Conservation (phyloP, 83 land plant genomes). For the Thuja plicata region DNA sequence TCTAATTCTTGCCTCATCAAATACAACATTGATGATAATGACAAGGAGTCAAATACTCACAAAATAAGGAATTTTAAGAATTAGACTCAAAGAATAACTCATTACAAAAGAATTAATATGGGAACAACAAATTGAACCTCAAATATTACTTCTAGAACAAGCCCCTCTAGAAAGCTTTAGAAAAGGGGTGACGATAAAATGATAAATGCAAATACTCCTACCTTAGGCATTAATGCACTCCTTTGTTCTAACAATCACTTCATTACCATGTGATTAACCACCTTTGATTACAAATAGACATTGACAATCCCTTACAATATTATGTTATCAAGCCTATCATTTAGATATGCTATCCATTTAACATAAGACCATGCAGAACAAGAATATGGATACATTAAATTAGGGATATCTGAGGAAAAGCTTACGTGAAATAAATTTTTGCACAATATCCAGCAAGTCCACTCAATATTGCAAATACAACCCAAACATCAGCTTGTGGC, state of each 20-base stretch:
- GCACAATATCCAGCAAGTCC: slow-evolving; percentile 79
- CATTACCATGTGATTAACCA: neutral
- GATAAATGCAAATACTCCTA: neutral
- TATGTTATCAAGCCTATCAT: neutral
- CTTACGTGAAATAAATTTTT: slow-evolving; percentile 81
- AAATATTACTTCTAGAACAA: neutral
- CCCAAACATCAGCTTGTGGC: slow-evolving; percentile 80
- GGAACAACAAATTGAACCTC: neutral
- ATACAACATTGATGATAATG: too few species aligned
- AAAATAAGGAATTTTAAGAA: too few species aligned
- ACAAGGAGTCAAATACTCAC: too few species aligned
- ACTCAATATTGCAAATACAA: slow-evolving; percentile 69
- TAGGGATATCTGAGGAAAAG: neutral
- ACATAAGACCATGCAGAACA: neutral
- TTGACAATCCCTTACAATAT: neutral
- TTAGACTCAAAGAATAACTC: too few species aligned
- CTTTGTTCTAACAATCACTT: neutral
- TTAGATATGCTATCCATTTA: neutral
- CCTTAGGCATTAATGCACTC: neutral
- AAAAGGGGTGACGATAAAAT: neutral
- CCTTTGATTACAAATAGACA: neutral
- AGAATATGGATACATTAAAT: neutral
- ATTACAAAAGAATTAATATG: too few species aligned
- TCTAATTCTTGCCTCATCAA: too few species aligned
- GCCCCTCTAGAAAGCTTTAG: neutral